phyloP scores from a whole-genome alignment of 139 green algal genomes.

The Tetraselmis striata region DNA sequence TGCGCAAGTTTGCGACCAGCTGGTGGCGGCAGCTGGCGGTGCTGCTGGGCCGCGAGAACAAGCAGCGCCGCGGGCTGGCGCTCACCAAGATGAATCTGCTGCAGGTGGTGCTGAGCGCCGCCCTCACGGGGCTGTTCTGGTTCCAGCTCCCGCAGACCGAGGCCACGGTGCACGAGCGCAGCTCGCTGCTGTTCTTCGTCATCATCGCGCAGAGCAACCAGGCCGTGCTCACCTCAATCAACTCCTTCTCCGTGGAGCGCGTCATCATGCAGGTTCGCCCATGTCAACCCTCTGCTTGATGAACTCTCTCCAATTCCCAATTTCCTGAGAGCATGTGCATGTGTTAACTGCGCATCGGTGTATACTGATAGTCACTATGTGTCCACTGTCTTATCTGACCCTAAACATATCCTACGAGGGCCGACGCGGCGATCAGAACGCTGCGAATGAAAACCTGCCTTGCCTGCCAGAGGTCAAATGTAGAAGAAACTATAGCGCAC shows the following conservation, averaged over 20 bases:
- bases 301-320: too few relatives aligned
- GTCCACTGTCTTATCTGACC: too few relatives aligned
- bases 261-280: too few relatives aligned
- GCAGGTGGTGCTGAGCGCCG: neutral
- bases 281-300: too few relatives aligned
- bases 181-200: neutral
- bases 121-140: neutral
- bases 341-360: too few relatives aligned
- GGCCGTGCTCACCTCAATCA: neutral
- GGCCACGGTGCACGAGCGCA: neutral
- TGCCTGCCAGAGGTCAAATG: too few relatives aligned
- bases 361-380: too few relatives aligned
- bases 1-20: neutral
- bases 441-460: too few relatives aligned
- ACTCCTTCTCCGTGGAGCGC: neutral
- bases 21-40: neutral
- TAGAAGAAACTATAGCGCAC: too few relatives aligned
- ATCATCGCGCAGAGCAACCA: neutral
- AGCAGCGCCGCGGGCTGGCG: neutral
- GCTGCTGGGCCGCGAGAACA: neutral
- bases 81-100: neutral
- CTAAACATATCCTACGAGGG: too few relatives aligned
- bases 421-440: too few relatives aligned
- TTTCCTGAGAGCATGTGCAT: too few relatives aligned
- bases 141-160: neutral